A percentile compares a stretch with the other conserved stretches of the same genome.
These are phyloP conservation scores for Lactarius indigo DNA, from an alignment of 768 basidiomycete species.

Conservation along the genomic window DNA sequence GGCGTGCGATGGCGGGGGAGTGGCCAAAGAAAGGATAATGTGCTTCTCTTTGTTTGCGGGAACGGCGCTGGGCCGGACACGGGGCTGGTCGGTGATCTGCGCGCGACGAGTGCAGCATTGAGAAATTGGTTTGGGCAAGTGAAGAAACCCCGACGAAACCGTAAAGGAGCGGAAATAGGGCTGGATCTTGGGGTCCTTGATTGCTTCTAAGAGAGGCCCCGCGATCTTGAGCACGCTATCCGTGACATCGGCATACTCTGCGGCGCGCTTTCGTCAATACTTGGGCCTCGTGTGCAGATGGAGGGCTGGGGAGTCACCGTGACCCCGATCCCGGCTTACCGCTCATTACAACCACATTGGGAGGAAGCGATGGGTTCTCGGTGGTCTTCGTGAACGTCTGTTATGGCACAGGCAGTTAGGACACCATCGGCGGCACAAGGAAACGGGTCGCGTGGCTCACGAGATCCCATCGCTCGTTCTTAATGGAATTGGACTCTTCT, in stretches of 20 bases:
- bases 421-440: not conserved
- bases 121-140: slow-evolving; percentile 9
- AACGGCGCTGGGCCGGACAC: slow-evolving; percentile 54
- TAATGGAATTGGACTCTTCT: slow-evolving; percentile 66
- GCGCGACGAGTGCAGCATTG: slow-evolving; percentile 11
- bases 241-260: slow-evolving; percentile 84
- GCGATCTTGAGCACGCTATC: slow-evolving; percentile 68
- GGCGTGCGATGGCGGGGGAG: slow-evolving; percentile 49
- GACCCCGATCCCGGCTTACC: slow-evolving; percentile 36
- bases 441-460: slow-evolving; percentile 46
- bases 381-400: slow-evolving; percentile 82
- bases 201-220: slow-evolving; percentile 48
- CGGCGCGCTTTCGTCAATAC: slow-evolving; percentile 11
- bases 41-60: slow-evolving; percentile 61
- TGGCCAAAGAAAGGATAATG: slow-evolving; percentile 62
- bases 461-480: slow-evolving; percentile 79
- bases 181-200: slow-evolving; percentile 61
- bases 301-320: not conserved
- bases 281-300: not conserved
- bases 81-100: slow-evolving; percentile 83
- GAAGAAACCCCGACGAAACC: slow-evolving; percentile 40
- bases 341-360: slow-evolving; percentile 70
- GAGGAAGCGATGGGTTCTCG: slow-evolving; percentile 60
- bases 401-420: not conserved
- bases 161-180: slow-evolving; percentile 85